Evolutionary conservation across 306 rosid genomes (phyloP).

Genomic region (Benincasa hispida): DNA sequence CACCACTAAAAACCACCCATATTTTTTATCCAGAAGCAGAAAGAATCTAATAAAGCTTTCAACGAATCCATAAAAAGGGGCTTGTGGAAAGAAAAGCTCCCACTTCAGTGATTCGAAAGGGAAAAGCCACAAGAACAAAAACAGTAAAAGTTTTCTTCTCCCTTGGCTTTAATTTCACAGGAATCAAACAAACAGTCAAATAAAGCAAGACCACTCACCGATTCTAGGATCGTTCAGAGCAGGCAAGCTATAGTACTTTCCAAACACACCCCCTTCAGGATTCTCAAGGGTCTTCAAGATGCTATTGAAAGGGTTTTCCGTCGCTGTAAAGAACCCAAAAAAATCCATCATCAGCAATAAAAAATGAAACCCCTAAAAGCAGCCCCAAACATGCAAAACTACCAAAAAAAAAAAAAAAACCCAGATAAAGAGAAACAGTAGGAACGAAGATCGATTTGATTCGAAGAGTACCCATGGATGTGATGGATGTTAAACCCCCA

Average conservation of each 20-base stretch:
- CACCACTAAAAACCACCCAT: background rate
- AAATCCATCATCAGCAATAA: background rate
- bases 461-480: conserved; percentile 1
- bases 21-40: background rate
- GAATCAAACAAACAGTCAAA: background rate
- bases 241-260: conserved; percentile 82
- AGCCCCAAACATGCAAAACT: background rate
- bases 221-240: conserved; percentile 85
- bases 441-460: background rate
- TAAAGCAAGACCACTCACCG: conserved; percentile 31
- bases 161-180: background rate
- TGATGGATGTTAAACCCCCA: background rate
- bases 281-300: conserved; percentile 63
- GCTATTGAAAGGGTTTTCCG: conserved; percentile 46
- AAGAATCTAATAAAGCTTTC: background rate
- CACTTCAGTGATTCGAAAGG: background rate
- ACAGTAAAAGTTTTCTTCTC: background rate
- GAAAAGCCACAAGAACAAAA: background rate
- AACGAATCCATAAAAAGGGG: background rate
- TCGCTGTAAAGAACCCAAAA: conserved; percentile 26
- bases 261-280: conserved; percentile 76
- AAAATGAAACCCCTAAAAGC: background rate
- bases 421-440: background rate
- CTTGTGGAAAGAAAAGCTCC: background rate
- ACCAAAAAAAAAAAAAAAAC: background rate